phyloP scores from a whole-genome alignment of 176 grass and related monocot species.

The Triticum dicoccoides region DNA sequence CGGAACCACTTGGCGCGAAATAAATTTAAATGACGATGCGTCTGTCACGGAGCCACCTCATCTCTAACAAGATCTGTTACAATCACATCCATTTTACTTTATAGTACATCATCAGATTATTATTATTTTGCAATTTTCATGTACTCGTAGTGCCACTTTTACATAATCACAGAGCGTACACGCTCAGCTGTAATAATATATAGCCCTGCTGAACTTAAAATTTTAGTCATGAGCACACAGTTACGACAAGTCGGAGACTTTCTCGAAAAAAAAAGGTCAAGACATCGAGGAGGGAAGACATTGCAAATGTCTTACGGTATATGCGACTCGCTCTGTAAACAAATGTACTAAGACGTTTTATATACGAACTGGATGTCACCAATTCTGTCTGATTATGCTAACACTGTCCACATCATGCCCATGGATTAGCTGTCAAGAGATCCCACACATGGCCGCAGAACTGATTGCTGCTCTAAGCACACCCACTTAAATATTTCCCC shows the following conservation, averaged over 20 bases:
- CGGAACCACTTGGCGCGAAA: background rate
- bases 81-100: background rate
- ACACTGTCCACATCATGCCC: background rate
- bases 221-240: too few species aligned
- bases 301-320: too few species aligned
- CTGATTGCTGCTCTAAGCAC: background rate
- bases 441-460: background rate
- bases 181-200: too few species aligned
- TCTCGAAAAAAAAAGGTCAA: too few species aligned
- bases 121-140: too few species aligned
- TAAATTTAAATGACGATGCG: background rate
- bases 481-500: background rate
- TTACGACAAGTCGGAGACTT: too few species aligned
- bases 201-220: too few species aligned
- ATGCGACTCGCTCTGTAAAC: too few species aligned
- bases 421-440: slow-evolving; percentile 7
- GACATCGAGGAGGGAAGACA: too few species aligned
- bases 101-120: background rate
- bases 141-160: too few species aligned
- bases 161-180: too few species aligned
- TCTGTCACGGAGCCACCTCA: slow-evolving; percentile 8
- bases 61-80: background rate
- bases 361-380: background rate
- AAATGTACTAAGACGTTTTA: too few species aligned
- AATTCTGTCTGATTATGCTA: background rate